Conservation (phyloP, 208 protist genomes). For the Trypanosoma rangeli region DNA sequence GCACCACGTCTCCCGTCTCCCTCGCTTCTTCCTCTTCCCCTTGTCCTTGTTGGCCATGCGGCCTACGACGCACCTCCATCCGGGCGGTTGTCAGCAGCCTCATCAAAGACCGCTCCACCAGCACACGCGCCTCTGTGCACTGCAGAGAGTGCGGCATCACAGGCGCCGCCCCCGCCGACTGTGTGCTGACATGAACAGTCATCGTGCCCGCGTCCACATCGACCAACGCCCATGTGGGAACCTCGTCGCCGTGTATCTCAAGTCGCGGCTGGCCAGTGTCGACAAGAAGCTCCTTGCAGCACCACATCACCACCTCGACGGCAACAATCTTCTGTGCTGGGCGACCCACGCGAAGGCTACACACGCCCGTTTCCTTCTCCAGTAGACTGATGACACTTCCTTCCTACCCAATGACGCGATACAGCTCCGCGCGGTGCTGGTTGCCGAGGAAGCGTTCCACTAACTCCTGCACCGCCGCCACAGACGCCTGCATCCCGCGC, state of each 20-base stretch:
- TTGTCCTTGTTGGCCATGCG: too few relatives aligned
- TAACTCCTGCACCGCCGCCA: slow-evolving; percentile 26
- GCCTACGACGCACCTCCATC: slow-evolving; percentile 9
- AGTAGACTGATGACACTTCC: slow-evolving; percentile 41
- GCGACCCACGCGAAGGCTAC: slow-evolving; percentile 33
- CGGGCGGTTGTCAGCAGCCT: slow-evolving; percentile 38
- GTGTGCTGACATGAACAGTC: slow-evolving; percentile 29
- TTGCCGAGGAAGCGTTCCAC: slow-evolving; percentile 30
- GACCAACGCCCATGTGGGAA: slow-evolving; percentile 37
- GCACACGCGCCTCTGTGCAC: slow-evolving; percentile 36
- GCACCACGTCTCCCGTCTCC: neutral
- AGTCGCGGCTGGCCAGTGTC: neutral
- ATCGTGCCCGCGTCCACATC: slow-evolving; percentile 35
- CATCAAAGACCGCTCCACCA: slow-evolving; percentile 24
- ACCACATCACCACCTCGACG: slow-evolving; percentile 27
- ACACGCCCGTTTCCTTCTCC: slow-evolving; percentile 37
- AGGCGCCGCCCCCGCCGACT: slow-evolving; percentile 31
- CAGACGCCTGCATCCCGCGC: slow-evolving; percentile 28
- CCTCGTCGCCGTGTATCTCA: slow-evolving; percentile 9
- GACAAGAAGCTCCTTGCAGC: slow-evolving; percentile 25
- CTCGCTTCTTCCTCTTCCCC: slow-evolving; percentile 18
- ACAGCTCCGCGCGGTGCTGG: slow-evolving; percentile 31
- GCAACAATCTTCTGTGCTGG: slow-evolving; percentile 25
- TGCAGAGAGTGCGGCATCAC: slow-evolving; percentile 30
- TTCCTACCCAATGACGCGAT: slow-evolving; percentile 41